These are phyloP conservation scores for Mycogone perniciosa DNA, from an alignment of 2,329 filamentous ascomycete genomes.

Conservation along the genomic window DNA sequence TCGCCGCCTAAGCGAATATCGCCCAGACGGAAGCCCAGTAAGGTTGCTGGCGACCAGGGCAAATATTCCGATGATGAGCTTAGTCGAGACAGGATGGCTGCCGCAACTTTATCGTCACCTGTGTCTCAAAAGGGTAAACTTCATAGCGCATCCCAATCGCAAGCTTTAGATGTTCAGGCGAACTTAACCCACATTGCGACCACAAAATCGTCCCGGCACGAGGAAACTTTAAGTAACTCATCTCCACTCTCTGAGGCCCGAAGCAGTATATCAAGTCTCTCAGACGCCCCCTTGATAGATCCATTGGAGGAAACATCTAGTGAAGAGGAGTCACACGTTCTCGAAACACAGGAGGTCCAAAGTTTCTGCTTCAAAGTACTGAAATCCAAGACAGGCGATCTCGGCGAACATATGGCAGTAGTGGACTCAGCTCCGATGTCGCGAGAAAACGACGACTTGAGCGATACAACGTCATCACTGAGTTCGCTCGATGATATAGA, in stretches of 20 bases:
- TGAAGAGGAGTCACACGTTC: neutral
- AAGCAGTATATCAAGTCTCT: neutral
- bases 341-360: slow-evolving; percentile 26
- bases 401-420: neutral
- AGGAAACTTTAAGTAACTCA: neutral
- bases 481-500: too few relatives aligned
- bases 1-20: slow-evolving; percentile 14
- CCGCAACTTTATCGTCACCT: slow-evolving; percentile 22
- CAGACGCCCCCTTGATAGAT: neutral
- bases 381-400: neutral
- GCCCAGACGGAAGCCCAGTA: slow-evolving; percentile 6
- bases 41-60: neutral
- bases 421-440: neutral
- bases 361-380: slow-evolving; percentile 28
- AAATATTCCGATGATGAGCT: slow-evolving; percentile 13
- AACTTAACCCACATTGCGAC: neutral
- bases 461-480: too few relatives aligned
- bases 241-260: neutral
- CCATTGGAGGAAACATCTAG: neutral
- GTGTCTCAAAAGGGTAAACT: slow-evolving; percentile 19
- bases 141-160: neutral
- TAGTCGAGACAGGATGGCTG: slow-evolving; percentile 12
- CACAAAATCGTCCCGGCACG: neutral
- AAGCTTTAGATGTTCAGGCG: neutral
- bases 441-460: too few relatives aligned